A percentile compares a stretch with the other conserved stretches of the same genome.
Evolutionary conservation across 306 rosid species (phyloP).

Genomic region (Sicyos baderoa): DNA sequence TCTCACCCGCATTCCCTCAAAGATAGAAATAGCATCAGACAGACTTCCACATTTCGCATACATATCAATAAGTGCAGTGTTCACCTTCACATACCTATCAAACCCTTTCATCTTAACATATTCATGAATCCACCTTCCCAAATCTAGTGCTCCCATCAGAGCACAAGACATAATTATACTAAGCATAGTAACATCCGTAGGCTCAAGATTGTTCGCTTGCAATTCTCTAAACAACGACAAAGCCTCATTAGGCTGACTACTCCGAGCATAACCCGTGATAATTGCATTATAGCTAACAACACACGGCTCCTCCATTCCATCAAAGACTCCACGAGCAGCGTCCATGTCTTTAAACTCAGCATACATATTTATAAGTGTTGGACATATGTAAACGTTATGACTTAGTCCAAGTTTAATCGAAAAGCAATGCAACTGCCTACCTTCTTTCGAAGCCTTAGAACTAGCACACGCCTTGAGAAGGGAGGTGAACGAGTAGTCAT

Average conservation of each 20-base stretch:
- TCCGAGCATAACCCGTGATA: conserved; percentile 50
- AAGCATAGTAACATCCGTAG: conserved; percentile 76
- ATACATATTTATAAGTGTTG: conserved; percentile 65
- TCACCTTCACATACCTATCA: conserved; percentile 61
- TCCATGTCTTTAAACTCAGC: conserved; percentile 43
- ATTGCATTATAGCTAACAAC: conserved; percentile 62
- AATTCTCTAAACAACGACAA: conserved; percentile 67
- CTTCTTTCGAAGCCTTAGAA: conserved; percentile 56
- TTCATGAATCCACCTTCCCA: conserved; percentile 83
- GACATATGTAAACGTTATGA: conserved; percentile 43
- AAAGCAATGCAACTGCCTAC: conserved; percentile 62
- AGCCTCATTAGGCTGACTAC: conserved; percentile 63
- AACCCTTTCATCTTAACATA: conserved; percentile 62
- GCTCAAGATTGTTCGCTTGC: conserved; percentile 49
- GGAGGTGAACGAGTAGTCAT: conserved; percentile 68
- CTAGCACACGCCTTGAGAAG: conserved; percentile 69
- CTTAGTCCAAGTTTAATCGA: conserved; percentile 45
- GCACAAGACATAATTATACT: conserved; percentile 59
- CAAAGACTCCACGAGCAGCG: conserved; percentile 56
- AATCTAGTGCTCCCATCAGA: conserved; percentile 56
- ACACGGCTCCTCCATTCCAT: conserved; percentile 53
- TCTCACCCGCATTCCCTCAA: conserved; percentile 47
- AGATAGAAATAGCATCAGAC: conserved; percentile 53
- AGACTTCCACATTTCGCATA: conserved; percentile 77
- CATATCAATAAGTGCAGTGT: conserved; percentile 78